Conservation (phyloP, 2,329 filamentous ascomycete species). For the Camptophora hylomeconis region DNA sequence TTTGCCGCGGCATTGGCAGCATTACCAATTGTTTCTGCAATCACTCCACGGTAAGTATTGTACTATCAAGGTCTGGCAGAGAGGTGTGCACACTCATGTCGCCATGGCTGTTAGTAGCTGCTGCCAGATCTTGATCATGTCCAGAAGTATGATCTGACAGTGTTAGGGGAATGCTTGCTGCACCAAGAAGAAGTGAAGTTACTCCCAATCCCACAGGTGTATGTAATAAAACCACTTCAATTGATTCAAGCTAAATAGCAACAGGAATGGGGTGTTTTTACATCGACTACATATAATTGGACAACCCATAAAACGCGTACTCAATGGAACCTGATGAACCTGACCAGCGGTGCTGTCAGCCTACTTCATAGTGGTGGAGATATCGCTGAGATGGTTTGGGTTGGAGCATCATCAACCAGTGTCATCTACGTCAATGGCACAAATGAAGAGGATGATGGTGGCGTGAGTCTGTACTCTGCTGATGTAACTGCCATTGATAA, state of each 20-base stretch:
- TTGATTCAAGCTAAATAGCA: conserved; percentile 3
- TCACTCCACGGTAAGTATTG: conserved; percentile 17
- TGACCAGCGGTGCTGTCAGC: conserved; percentile 51
- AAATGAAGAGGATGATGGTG: conserved; percentile 27
- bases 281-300: conserved; percentile 68
- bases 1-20: conserved; percentile 14
- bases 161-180: conserved; percentile 25
- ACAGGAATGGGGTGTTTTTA: conserved; percentile 32
- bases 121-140: neutral
- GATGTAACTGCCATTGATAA: conserved; percentile 21
- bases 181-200: conserved; percentile 25
- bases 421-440: conserved; percentile 43
- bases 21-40: conserved; percentile 15
- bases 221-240: conserved; percentile 10
- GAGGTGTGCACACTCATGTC: neutral
- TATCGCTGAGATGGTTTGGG: conserved; percentile 63
- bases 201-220: conserved; percentile 28
- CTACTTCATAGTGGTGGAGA: conserved; percentile 51
- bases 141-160: neutral
- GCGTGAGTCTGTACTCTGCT: conserved; percentile 27
- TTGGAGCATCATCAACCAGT: conserved; percentile 50
- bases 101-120: no score
- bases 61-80: neutral
- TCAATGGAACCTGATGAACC: conserved; percentile 57
- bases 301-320: conserved; percentile 52